Percentiles rank a stretch among this genome's conserved stretches.
Conservation (phyloP, 176 grass and related monocot genomes). For the Typha latifolia region DNA sequence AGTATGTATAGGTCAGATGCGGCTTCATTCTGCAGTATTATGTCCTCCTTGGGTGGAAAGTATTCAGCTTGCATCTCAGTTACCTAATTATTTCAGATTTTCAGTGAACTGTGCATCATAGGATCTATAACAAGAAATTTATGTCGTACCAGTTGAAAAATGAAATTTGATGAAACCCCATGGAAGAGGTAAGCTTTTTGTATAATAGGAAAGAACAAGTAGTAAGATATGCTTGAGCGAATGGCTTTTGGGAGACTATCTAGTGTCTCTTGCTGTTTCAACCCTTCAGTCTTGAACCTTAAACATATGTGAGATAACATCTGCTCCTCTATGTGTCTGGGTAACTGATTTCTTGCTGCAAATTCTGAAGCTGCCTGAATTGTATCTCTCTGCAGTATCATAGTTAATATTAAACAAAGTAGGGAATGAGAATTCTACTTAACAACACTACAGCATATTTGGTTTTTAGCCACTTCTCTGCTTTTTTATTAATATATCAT, state of each 20-base stretch:
- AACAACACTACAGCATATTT: not conserved
- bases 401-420: not conserved
- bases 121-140: not conserved
- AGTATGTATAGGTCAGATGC: slow-evolving; percentile 14
- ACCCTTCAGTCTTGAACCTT: slow-evolving; percentile 24
- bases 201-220: slow-evolving; percentile 20
- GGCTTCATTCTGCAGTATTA: slow-evolving; percentile 23
- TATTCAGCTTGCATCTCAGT: slow-evolving; percentile 20
- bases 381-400: slow-evolving; percentile 15
- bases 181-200: slow-evolving; percentile 20
- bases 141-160: slow-evolving; percentile 10
- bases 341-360: slow-evolving; percentile 22
- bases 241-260: slow-evolving; percentile 20
- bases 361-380: slow-evolving; percentile 26
- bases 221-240: slow-evolving; percentile 14
- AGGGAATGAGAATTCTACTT: not conserved
- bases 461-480: too few species aligned
- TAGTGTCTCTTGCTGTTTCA: slow-evolving; percentile 23
- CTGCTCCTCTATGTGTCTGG: slow-evolving; percentile 14
- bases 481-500: too few species aligned
- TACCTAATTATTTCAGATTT: slow-evolving; percentile 2
- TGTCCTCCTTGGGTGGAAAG: slow-evolving; percentile 18
- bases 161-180: slow-evolving; percentile 13
- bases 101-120: not conserved
- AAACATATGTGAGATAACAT: slow-evolving; percentile 30